phyloP scores from a whole-genome alignment of 345 rosid genomes.

The Gossypium sturtianum region DNA sequence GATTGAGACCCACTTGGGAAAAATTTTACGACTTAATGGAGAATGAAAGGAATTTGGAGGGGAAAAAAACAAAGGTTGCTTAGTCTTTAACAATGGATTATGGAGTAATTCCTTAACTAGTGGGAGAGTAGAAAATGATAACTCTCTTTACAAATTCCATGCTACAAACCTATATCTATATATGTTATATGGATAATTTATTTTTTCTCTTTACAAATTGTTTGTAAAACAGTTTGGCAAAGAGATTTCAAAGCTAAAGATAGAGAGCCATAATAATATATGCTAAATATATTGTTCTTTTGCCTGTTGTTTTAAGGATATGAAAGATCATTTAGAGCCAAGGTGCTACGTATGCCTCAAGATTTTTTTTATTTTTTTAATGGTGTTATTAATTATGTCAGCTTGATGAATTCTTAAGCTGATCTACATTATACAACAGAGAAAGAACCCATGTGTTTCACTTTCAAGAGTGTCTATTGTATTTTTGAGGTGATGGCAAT shows the following conservation, averaged over 20 bases:
- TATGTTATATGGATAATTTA: too few species aligned
- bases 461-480: not conserved
- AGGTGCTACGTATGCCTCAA: too few species aligned
- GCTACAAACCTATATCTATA: not conserved
- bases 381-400: slow-evolving; percentile 6
- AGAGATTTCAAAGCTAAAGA: too few species aligned
- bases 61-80: not conserved
- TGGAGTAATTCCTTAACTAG: not conserved
- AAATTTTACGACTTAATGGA: not conserved
- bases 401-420: not conserved
- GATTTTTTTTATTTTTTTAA: too few species aligned
- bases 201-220: too few species aligned
- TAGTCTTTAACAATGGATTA: slow-evolving; percentile 5
- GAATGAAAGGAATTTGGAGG: not conserved
- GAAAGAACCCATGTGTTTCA: too few species aligned
- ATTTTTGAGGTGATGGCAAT: not conserved
- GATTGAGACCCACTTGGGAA: slow-evolving; percentile 14
- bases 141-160: not conserved
- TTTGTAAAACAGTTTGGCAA: too few species aligned
- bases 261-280: too few species aligned
- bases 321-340: not conserved
- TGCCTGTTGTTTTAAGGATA: not conserved
- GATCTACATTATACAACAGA: not conserved
- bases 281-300: not conserved
- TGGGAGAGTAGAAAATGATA: not conserved